Evolutionary conservation across 2,329 filamentous ascomycete species (phyloP), one percentile per base, ranked within the genome.

Genomic region (Seiridium cupressi): DNA sequence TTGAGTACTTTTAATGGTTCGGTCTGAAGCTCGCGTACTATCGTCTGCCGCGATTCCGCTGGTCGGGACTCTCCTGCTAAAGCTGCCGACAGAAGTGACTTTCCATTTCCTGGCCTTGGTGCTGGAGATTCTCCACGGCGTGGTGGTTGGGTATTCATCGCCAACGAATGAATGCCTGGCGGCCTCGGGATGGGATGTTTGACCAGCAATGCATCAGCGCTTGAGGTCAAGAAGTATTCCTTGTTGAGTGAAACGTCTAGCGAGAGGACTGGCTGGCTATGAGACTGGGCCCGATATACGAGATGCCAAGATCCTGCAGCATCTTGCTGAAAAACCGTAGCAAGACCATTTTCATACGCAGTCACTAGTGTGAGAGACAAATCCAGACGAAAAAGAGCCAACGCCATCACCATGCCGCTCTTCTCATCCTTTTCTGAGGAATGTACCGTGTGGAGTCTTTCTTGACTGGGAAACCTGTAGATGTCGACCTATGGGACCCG

Each of bases 401-500:
- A 76, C 4, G 91, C 87, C 95, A 98, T 98, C 44, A 92, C 87
- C 93, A 98, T 98, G 59, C 91, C 92, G 69, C 83, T 81, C 66
- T 83, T 82, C 49, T 75, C 75, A 32, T 75, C 62, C 73, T 38
- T 81, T 70, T 49, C 79, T 78, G 62, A 66, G 8, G 70, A 34
- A 51, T 65, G 63, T 31, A 87, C 74, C 0, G 82, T 83, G 65
- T 89, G 86, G 18, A 87, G 78, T n/a, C 93, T 84, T 35, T 75
- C 80, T 69, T 93, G 89, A 2, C 85, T 86, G 0, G 95, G 94
- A 0, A 98, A 80, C 46, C 90, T 85, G 72, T 91, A 97, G 49
- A 99, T 86, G 69, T 97, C 93, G 67, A 97, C 86, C 81, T 86
- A 47, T 32, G 49, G 35, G 11, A 26, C 38, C 35, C 35, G 49